Percentiles rank a stretch among this genome's conserved stretches.
Conservation (phyloP, 2,329 filamentous ascomycete species). For the Aspergillus melleus region DNA sequence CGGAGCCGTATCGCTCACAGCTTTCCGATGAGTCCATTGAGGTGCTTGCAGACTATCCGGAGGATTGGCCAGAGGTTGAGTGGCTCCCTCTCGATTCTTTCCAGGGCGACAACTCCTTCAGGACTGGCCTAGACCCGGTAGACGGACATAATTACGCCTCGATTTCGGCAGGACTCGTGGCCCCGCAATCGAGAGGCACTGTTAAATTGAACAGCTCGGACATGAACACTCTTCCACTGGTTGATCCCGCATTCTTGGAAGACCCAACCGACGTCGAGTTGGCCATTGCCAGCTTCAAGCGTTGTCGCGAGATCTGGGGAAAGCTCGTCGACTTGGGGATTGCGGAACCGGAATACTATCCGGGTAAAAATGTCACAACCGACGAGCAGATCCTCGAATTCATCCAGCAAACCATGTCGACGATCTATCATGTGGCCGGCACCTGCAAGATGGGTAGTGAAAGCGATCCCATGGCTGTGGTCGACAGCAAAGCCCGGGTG, state of each 20-base stretch:
- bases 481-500: slow-evolving; percentile 34
- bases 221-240: slow-evolving; percentile 17
- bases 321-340: slow-evolving; percentile 20
- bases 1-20: slow-evolving; percentile 18
- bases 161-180: slow-evolving; percentile 11
- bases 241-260: slow-evolving; percentile 17
- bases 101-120: slow-evolving; percentile 17
- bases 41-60: slow-evolving; percentile 22
- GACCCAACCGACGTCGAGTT: slow-evolving; percentile 42
- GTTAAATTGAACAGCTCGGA: slow-evolving; percentile 14
- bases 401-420: slow-evolving; percentile 25
- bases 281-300: slow-evolving; percentile 43
- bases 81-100: slow-evolving; percentile 21
- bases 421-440: slow-evolving; percentile 35
- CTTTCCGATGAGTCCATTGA: slow-evolving; percentile 14
- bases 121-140: slow-evolving; percentile 15
- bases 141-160: slow-evolving; percentile 24
- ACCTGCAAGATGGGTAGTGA: slow-evolving; percentile 42
- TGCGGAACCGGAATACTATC: slow-evolving; percentile 32
- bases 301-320: slow-evolving; percentile 39
- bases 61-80: slow-evolving; percentile 38
- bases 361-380: slow-evolving; percentile 38
- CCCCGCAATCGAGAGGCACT: slow-evolving; percentile 16
- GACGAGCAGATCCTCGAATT: slow-evolving; percentile 43
- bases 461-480: slow-evolving; percentile 32